Evolutionary conservation across 106 monocot genomes (phyloP).

Genomic region (Narthecium ossifragum): DNA sequence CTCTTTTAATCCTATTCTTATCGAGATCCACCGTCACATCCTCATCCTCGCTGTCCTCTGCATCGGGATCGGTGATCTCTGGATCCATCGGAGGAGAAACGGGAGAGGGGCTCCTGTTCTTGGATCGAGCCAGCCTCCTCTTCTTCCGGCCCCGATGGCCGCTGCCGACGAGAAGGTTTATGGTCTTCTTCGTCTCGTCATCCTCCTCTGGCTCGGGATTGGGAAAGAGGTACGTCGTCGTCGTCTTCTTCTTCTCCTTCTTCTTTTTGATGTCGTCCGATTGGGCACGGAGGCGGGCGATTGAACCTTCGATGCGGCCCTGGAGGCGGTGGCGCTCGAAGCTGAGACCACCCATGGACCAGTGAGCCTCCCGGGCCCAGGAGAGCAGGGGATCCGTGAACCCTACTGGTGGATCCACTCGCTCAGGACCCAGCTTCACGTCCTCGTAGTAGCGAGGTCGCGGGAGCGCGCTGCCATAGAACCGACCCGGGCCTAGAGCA

Average conservation of each 20-base stretch:
- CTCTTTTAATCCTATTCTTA: constrained; percentile 25
- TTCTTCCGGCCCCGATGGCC: too few relatives aligned
- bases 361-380: constrained; percentile 84
- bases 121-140: too few relatives aligned
- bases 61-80: neutral
- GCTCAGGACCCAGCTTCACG: constrained; percentile 28
- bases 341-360: constrained; percentile 88
- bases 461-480: constrained; percentile 81
- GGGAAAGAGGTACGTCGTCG: neutral
- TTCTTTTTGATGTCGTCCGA: neutral
- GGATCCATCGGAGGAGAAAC: too few relatives aligned
- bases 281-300: constrained; percentile 48
- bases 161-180: too few relatives aligned
- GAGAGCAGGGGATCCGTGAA: constrained; percentile 58
- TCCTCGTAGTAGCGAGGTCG: constrained; percentile 59
- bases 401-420: constrained; percentile 53
- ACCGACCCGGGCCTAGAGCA: constrained; percentile 58
- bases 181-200: neutral
- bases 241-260: neutral
- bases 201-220: neutral
- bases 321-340: constrained; percentile 64
- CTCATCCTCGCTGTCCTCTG: neutral
- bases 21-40: neutral
- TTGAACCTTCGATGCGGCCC: constrained; percentile 80
- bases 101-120: too few relatives aligned